A percentile compares a stretch with the other conserved stretches of the same genome.
Evolutionary conservation across 306 rosid genomes (phyloP).

Genomic region (Gastrolobium villosum): DNA sequence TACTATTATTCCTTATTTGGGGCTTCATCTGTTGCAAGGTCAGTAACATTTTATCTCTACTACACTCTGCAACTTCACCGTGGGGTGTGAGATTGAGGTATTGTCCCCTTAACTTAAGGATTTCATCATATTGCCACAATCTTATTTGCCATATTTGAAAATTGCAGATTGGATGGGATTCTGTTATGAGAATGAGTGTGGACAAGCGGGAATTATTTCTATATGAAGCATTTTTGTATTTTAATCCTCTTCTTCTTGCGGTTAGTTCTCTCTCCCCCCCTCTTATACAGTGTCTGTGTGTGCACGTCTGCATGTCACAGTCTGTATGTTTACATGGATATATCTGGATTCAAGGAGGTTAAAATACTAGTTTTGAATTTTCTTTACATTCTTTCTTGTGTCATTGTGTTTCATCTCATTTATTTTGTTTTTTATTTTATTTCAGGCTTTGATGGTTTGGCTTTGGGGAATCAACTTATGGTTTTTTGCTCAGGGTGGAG

Average conservation of each 20-base stretch:
- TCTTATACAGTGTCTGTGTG: not conserved
- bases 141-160: conserved; percentile 40
- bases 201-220: conserved; percentile 91
- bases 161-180: conserved; percentile 94
- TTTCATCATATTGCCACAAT: conserved; percentile 44
- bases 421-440: conserved; percentile 4
- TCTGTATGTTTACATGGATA: conserved; percentile 20
- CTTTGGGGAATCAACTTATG: conserved; percentile 97
- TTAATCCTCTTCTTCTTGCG: conserved; percentile 94
- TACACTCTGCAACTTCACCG: conserved; percentile 4
- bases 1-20: conserved; percentile 81
- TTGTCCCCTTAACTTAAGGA: conserved; percentile 1
- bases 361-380: conserved; percentile 27
- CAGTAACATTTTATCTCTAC: conserved; percentile 44
- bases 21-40: conserved; percentile 96
- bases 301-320: not conserved
- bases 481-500: conserved; percentile 74
- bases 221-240: conserved; percentile 97
- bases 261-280: conserved; percentile 62
- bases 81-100: conserved; percentile 38
- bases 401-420: conserved; percentile 36
- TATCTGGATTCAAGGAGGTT: conserved; percentile 29
- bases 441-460: conserved; percentile 97
- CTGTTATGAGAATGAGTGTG: conserved; percentile 98
- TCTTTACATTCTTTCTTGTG: conserved; percentile 36